Evolutionary conservation across 768 basidiomycete species (phyloP), one percentile per base, ranked within the genome.

Genomic region (Butyriboletus loyo): DNA sequence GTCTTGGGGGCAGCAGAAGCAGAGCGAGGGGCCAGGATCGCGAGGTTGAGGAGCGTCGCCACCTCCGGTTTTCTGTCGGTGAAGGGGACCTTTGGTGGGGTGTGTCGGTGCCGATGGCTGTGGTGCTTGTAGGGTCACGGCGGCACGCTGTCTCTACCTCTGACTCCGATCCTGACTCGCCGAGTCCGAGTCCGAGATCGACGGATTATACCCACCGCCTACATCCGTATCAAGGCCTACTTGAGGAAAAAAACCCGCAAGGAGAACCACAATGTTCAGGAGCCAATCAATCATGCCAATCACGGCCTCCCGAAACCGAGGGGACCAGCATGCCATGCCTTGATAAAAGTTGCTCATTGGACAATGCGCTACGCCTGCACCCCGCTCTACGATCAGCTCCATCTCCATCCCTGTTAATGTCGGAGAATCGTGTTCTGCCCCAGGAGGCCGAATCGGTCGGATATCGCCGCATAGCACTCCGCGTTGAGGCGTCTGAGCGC

Each of bases 261-360:
- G 19, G 30, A n/a, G n/a, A n/a, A 10, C 8, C 17, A 17, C 0
- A 9, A 37, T 11, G 19, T 7, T 37, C 19, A 32, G 42, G 13
- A 38, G 42, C 13, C 7, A 45, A 14, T n/a, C 15, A 28, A 17
- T 5, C 2, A 22, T 5, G 7, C 19, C 38, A 15, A 42, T 17
- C 15, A 15, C 11, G 14, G 13, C 35, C n/a, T n/a, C n/a, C 13
- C 14, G 15, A 15, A 22, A 7, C 19, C 9, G 4, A 7, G 8
- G 9, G 7, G 4, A 1, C 11, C n/a, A n/a, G 30, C 32, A 30
- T 7, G 30, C 13, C 27, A 1, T 19, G 87, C 93, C 78, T 96
- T 95, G 66, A 97, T 96, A 89, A 68, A 95, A 89, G 68, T 97
- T 98, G 65, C 90, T 93, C 42, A 87, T 87, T 15, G 95, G 92